Percentiles rank a stretch among this genome's conserved stretches.
These are phyloP conservation scores for Malus hybrid DNA, from an alignment of 331 rosid species.

Conservation along the genomic window DNA sequence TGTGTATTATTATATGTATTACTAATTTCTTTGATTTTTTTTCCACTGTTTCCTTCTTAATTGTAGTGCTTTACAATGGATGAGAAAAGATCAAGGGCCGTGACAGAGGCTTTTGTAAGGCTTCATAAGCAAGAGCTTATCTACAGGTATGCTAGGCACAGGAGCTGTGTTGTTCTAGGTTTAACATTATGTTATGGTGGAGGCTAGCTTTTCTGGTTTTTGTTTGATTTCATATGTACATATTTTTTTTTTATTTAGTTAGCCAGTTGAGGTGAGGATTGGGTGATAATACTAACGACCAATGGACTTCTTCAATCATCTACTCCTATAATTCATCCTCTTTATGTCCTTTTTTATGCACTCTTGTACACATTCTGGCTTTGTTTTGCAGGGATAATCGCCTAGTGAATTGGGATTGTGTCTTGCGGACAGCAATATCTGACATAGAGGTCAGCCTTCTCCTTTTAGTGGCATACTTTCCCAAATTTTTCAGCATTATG, in stretches of 20 bases:
- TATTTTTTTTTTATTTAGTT: too few relatives aligned
- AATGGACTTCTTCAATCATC: too few relatives aligned
- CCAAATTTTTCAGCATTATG: constrained; percentile 5
- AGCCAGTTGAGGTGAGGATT: too few relatives aligned
- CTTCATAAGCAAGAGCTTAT: constrained; percentile 63
- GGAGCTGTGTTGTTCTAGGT: too few relatives aligned
- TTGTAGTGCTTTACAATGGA: constrained; percentile 93
- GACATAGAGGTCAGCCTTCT: constrained; percentile 71
- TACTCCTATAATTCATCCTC: too few relatives aligned
- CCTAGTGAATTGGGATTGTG: constrained; percentile 90
- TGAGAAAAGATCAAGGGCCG: constrained; percentile 71
- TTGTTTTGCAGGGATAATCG: constrained; percentile 67
- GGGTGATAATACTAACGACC: too few relatives aligned
- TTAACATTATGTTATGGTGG: too few relatives aligned
- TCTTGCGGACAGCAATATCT: constrained; percentile 87
- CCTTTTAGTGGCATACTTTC: neutral
- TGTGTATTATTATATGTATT: too few relatives aligned
- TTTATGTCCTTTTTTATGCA: neutral
- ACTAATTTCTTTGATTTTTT: neutral
- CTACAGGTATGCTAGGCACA: constrained; percentile 49
- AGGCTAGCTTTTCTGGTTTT: too few relatives aligned
- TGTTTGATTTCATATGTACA: too few relatives aligned
- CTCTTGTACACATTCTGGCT: too few relatives aligned
- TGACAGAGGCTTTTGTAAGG: constrained; percentile 86
- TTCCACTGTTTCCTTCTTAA: neutral